Conservation (phyloP, 2,329 filamentous ascomycete species). For the Xylariaceae sp. region DNA sequence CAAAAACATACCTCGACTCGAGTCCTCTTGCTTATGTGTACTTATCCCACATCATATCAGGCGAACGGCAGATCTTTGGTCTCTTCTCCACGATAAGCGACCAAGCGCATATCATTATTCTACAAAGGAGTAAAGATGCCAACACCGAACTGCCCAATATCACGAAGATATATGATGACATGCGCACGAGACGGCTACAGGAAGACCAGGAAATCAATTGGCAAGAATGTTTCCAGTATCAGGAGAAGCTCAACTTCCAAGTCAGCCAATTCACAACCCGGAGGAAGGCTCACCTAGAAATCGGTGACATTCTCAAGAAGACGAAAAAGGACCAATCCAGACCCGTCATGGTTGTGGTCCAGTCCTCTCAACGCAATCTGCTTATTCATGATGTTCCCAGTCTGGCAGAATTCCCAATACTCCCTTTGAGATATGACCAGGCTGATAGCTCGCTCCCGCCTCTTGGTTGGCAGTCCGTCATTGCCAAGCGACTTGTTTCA, state of each 20-base stretch:
- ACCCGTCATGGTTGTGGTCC: conserved; percentile 79
- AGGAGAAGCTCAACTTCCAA: conserved; percentile 79
- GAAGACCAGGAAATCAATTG: conserved; percentile 65
- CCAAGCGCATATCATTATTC: conserved; percentile 81
- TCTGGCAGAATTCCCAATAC: conserved; percentile 75
- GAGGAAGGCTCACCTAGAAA: conserved; percentile 80
- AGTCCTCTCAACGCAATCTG: conserved; percentile 77
- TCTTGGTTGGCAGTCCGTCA: conserved; percentile 86
- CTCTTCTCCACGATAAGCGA: conserved; percentile 78
- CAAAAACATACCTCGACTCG: conserved; percentile 65
- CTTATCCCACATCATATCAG: conserved; percentile 84
- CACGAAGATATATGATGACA: conserved; percentile 78
- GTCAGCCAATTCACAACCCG: conserved; percentile 82
- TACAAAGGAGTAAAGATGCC: conserved; percentile 73
- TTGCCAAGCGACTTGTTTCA: conserved; percentile 76
- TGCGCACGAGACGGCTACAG: conserved; percentile 58
- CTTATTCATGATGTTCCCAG: conserved; percentile 80
- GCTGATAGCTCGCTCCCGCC: conserved; percentile 84
- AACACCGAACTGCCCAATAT: conserved; percentile 83
- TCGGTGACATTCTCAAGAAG: conserved; percentile 84
- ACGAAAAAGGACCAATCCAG: conserved; percentile 77
- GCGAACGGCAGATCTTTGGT: conserved; percentile 88
- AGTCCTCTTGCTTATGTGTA: conserved; percentile 78
- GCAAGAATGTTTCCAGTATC: conserved; percentile 80
- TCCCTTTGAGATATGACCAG: conserved; percentile 75